Evolutionary conservation across 345 rosid genomes (phyloP).

Genomic region (Excoecaria agallocha): DNA sequence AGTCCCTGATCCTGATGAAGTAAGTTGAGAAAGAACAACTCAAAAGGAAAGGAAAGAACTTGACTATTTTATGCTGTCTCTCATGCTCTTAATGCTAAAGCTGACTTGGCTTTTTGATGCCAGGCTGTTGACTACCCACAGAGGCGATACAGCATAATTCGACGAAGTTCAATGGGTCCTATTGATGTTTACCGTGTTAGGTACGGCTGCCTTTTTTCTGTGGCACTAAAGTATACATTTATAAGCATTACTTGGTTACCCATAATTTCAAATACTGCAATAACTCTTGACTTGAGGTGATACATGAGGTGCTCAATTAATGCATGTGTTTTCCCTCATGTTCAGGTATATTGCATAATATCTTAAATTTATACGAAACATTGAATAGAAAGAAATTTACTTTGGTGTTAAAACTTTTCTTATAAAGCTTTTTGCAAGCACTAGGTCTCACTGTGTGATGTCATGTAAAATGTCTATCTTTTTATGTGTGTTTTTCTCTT

Average conservation of each 20-base stretch:
- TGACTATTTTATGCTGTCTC: slow-evolving; percentile 11
- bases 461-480: too few relatives aligned
- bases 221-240: background rate
- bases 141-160: slow-evolving; percentile 88
- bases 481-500: too few relatives aligned
- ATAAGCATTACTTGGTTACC: slow-evolving; percentile 4
- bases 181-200: slow-evolving; percentile 93
- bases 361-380: background rate
- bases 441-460: too few relatives aligned
- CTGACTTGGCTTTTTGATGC: slow-evolving; percentile 23
- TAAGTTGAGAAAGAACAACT: slow-evolving; percentile 34
- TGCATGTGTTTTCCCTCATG: background rate
- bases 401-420: background rate
- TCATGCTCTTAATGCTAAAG: slow-evolving; percentile 26
- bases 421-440: background rate
- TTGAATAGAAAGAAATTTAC: background rate
- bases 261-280: background rate
- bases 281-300: background rate
- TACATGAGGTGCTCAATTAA: background rate
- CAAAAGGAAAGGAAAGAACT: background rate
- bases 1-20: slow-evolving; percentile 95
- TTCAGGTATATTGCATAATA: background rate
- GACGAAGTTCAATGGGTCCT: slow-evolving; percentile 97
- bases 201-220: slow-evolving; percentile 33
- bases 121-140: slow-evolving; percentile 78